Evolutionary conservation across 2,329 filamentous ascomycete genomes (phyloP), one percentile per base, ranked within the genome.

Genomic region (Fusarium pseudoanthophilum): DNA sequence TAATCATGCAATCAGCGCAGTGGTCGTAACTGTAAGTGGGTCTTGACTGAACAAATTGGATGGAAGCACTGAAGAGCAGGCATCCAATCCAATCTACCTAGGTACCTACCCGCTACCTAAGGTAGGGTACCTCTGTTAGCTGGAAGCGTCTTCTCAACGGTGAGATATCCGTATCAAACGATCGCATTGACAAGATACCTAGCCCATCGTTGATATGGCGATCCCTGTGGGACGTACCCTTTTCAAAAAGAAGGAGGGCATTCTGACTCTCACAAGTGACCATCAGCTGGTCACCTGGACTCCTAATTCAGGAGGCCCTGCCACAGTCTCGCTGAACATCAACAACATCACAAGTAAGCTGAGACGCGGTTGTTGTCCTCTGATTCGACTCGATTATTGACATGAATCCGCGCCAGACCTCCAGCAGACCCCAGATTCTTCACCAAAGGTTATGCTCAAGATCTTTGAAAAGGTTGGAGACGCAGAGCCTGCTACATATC

Each of bases 221-320:
- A 82, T 87, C 71, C 90, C 89, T 59, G 88, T 86, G 76, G 93
- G 92, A 67, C 89, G 88, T 72, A 91, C 92, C 59, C 87, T 91
- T 66, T 98, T 96, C 88, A 98, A 98, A 85, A 99, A 98, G 87
- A 96, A 97, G 83, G 93, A 98, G 86, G 96, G 96, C 80, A 89
- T 90, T 69, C 85, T 99, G 78, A 89, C 90, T 32, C 87, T 98
- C 76, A 91, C 93, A 21, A 85, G 88, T 64, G 94, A 97, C 82
- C 87, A 90, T 78, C 89, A 89, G 78, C 90, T 88, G 42, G 89
- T 98, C 69, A 92, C 90, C 81, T 99, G 95, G 95, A 93, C 91
- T 37, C 93, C 94, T 15, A 87, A 89, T 60, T 87, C 88, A 51
- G 87, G 89, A 39, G 89, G 91, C 6, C 86, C 90, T 60, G 88